A percentile compares a stretch with the other conserved stretches of the same genome.
These are phyloP conservation scores for Botryosphaeria agaves DNA, from an alignment of 2,329 filamentous ascomycete species.

Conservation along the genomic window DNA sequence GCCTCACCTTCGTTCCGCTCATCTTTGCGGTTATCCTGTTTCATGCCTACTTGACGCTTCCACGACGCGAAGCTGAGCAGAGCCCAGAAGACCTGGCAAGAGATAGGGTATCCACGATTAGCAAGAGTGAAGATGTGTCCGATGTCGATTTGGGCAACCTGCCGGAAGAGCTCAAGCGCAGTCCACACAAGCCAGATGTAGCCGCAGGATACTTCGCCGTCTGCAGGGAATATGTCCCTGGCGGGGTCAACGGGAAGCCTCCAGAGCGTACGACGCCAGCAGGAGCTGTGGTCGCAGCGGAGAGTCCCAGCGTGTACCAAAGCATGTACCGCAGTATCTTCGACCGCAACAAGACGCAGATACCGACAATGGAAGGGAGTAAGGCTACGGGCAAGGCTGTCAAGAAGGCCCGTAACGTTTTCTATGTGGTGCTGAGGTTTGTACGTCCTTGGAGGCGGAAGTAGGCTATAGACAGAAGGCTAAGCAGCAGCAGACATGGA, in stretches of 20 bases:
- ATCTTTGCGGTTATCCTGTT: conserved; percentile 42
- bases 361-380: conserved; percentile 33
- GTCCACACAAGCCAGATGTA: conserved; percentile 50
- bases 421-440: conserved; percentile 79
- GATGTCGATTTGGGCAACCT: conserved; percentile 49
- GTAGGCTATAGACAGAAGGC: conserved; percentile 2
- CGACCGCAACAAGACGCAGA: conserved; percentile 48
- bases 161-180: conserved; percentile 43
- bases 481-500: conserved; percentile 46
- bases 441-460: conserved; percentile 8
- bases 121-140: conserved; percentile 33
- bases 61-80: neutral
- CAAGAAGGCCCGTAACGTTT: conserved; percentile 65
- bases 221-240: conserved; percentile 78
- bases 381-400: conserved; percentile 29
- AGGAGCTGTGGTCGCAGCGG: conserved; percentile 57
- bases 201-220: conserved; percentile 92
- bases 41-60: conserved; percentile 55
- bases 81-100: neutral
- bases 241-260: conserved; percentile 82
- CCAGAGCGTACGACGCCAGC: conserved; percentile 72
- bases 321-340: conserved; percentile 96
- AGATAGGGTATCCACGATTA: too few relatives aligned
- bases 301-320: conserved; percentile 91
- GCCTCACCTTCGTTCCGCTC: conserved; percentile 72